Evolutionary conservation across 2,329 filamentous ascomycete genomes (phyloP).

Genomic region (Phialophora macrospora): DNA sequence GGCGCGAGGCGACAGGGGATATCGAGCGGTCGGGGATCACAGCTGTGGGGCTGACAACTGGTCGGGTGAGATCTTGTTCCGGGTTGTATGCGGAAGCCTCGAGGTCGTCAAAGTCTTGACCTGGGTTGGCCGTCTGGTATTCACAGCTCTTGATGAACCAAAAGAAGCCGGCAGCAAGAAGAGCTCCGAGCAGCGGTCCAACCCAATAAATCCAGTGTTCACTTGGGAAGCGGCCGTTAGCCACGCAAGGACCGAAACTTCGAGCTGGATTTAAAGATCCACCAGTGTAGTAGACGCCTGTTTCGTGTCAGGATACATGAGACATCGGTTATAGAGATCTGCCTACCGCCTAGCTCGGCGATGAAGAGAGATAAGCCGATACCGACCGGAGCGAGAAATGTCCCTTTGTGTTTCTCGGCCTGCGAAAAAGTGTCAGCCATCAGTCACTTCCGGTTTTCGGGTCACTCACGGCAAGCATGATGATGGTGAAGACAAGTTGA

Average conservation of each 20-base stretch:
- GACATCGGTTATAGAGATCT: too few species aligned
- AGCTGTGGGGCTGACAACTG: slow-evolving; percentile 36
- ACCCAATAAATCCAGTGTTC: slow-evolving; percentile 58
- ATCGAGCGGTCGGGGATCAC: slow-evolving; percentile 28
- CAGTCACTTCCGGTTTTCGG: too few species aligned
- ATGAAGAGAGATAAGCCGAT: slow-evolving; percentile 75
- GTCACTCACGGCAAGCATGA: slow-evolving; percentile 65
- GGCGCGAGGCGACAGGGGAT: slow-evolving; percentile 21
- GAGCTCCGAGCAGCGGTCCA: slow-evolving; percentile 52
- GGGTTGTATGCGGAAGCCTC: slow-evolving; percentile 38
- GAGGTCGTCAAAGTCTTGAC: slow-evolving; percentile 57
- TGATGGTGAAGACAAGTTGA: slow-evolving; percentile 67
- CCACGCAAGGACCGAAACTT: slow-evolving; percentile 55
- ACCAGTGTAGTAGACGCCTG: slow-evolving; percentile 56
- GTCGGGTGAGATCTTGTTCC: slow-evolving; percentile 35
- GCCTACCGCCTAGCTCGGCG: slow-evolving; percentile 54
- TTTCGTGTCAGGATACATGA: not conserved
- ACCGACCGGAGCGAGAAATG: slow-evolving; percentile 71
- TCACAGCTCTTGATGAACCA: slow-evolving; percentile 52
- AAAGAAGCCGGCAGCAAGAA: slow-evolving; percentile 58
- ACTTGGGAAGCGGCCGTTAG: slow-evolving; percentile 50
- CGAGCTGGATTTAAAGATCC: slow-evolving; percentile 56
- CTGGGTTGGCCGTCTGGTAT: slow-evolving; percentile 53
- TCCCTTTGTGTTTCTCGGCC: slow-evolving; percentile 71
- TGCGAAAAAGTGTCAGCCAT: slow-evolving; percentile 10